Percentiles rank a stretch among this genome's conserved stretches.
Conservation (phyloP, 2,329 filamentous ascomycete genomes). For the Neofusicoccum cordaticola region DNA sequence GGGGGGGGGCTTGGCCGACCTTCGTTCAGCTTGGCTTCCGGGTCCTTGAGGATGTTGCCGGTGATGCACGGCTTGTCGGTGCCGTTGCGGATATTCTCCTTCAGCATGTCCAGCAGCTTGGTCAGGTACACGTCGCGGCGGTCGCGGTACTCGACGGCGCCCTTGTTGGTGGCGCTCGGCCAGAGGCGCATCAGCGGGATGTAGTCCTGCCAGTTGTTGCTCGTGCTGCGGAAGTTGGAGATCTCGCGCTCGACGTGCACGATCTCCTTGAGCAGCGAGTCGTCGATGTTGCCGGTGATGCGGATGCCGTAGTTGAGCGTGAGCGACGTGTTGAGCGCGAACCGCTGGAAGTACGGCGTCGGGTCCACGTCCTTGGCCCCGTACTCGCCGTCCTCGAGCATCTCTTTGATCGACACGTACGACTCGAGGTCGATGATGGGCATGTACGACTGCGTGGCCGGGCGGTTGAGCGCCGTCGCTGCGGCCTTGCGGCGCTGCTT, state of each 20-base stretch:
- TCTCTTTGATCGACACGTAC: conserved; percentile 67
- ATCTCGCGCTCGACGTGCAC: conserved; percentile 72
- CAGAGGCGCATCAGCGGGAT: conserved; percentile 70
- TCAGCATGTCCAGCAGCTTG: conserved; percentile 57
- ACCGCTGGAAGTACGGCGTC: conserved; percentile 69
- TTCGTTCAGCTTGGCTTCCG: conserved; percentile 66
- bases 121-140: conserved; percentile 66
- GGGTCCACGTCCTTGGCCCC: conserved; percentile 67
- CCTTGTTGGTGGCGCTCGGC: conserved; percentile 58
- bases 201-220: conserved; percentile 83
- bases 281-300: conserved; percentile 67
- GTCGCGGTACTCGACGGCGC: conserved; percentile 62
- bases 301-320: conserved; percentile 78
- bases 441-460: conserved; percentile 75
- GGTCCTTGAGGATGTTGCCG: conserved; percentile 68
- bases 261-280: conserved; percentile 69
- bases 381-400: conserved; percentile 61
- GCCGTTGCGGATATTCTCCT: conserved; percentile 59
- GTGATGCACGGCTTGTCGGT: conserved; percentile 68
- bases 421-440: conserved; percentile 78
- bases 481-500: conserved; percentile 75
- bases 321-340: conserved; percentile 72
- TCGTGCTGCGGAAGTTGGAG: conserved; percentile 72
- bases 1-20: conserved; percentile 39
- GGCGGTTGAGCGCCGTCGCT: conserved; percentile 73